These are phyloP conservation scores for Metarhizium brunneum DNA, from an alignment of 2,329 filamentous ascomycete species.

Conservation along the genomic window DNA sequence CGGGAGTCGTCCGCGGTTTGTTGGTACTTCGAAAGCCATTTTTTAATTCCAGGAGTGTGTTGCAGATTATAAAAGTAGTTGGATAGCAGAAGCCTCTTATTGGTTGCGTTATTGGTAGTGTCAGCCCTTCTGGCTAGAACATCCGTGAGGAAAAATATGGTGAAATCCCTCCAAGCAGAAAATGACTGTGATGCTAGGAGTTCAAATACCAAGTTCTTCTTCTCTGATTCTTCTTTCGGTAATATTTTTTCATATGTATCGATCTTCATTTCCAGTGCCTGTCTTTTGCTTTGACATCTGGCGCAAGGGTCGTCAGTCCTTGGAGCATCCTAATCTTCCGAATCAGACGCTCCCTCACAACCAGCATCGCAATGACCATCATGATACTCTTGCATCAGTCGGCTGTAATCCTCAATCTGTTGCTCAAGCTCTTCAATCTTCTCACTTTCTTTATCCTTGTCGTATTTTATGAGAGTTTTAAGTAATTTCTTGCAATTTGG, in stretches of 20 bases:
- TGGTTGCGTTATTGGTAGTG: background rate
- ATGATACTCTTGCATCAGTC: too few species aligned
- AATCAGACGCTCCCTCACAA: conserved; percentile 29
- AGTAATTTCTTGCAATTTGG: background rate
- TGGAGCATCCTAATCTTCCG: background rate
- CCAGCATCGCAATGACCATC: background rate
- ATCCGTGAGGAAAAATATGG: conserved; percentile 27
- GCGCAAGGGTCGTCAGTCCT: background rate
- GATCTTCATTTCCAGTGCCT: background rate
- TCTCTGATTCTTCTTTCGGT: conserved; percentile 18
- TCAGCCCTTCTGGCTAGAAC: conserved; percentile 18
- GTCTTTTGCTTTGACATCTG: background rate
- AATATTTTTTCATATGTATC: conserved; percentile 33
- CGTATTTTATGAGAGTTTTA: background rate
- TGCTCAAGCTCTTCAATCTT: background rate
- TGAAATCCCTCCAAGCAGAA: conserved; percentile 37
- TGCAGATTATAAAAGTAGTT: background rate
- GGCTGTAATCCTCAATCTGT: background rate
- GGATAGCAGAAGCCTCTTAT: background rate
- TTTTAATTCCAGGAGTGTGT: background rate
- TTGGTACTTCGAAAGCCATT: background rate
- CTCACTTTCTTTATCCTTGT: background rate
- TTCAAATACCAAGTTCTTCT: conserved; percentile 44
- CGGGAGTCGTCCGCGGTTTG: background rate
- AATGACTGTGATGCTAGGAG: conserved; percentile 31